phyloP scores from a whole-genome alignment of 805 yeast genomes.

The Sungouiozyma ichnusensis region DNA sequence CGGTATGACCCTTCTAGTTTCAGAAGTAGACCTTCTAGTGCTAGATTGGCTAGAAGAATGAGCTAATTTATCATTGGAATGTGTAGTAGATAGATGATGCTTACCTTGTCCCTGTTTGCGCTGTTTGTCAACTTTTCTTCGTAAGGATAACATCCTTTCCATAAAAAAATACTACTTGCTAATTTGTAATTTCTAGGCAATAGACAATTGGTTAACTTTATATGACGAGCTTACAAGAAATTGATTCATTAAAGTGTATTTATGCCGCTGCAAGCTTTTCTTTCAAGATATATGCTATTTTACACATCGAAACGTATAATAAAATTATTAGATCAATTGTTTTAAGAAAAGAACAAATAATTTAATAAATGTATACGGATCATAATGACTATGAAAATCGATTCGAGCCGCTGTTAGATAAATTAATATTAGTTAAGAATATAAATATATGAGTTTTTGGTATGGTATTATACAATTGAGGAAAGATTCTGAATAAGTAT shows the following conservation, averaged over 20 bases:
- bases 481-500: neutral
- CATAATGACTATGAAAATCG: too few relatives aligned
- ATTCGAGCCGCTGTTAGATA: neutral
- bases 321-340: neutral
- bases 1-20: slow-evolving; percentile 9
- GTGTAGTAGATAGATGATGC: slow-evolving; percentile 13
- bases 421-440: neutral
- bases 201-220: neutral
- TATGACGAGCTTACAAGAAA: neutral
- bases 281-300: slow-evolving; percentile 1
- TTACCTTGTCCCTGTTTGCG: slow-evolving; percentile 15
- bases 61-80: slow-evolving; percentile 17
- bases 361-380: too few relatives aligned
- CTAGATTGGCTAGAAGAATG: slow-evolving; percentile 12
- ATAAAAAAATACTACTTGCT: neutral
- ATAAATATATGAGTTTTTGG: neutral
- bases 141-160: slow-evolving; percentile 15
- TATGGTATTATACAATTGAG: neutral
- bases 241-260: too few relatives aligned
- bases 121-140: slow-evolving; percentile 20
- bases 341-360: too few relatives aligned
- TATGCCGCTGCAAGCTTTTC: too few relatives aligned
- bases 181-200: slow-evolving; percentile 1
- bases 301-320: too few relatives aligned
- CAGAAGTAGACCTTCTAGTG: slow-evolving; percentile 7